phyloP scores from a whole-genome alignment of 345 rosid species.

The Eucalyptus viminalis region DNA sequence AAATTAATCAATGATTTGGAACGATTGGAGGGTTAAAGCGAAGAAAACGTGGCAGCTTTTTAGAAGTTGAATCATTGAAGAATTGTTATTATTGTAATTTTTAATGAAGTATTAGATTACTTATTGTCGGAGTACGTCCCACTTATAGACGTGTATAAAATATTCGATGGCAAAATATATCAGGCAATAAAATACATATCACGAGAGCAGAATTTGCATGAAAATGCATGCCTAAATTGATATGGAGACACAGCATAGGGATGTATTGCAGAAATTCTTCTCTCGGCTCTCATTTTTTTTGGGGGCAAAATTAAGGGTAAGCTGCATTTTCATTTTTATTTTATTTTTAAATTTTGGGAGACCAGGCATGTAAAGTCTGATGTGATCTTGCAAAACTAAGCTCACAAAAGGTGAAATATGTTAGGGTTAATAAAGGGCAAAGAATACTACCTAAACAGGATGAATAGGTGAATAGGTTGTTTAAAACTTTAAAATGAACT shows the following conservation, averaged over 20 bases:
- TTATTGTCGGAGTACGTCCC: neutral
- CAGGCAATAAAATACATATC: neutral
- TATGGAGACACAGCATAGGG: neutral
- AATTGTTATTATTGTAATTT: neutral
- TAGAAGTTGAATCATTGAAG: neutral
- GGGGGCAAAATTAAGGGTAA: neutral
- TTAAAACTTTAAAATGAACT: neutral
- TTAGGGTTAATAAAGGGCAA: too few relatives aligned
- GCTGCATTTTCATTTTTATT: neutral
- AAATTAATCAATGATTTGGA: neutral
- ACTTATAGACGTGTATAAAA: neutral
- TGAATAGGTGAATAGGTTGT: too few relatives aligned
- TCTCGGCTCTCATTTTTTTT: neutral
- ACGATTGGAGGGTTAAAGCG: neutral
- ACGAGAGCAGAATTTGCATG: neutral
- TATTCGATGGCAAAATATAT: neutral
- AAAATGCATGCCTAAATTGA: neutral
- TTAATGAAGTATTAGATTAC: neutral
- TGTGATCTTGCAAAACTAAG: neutral
- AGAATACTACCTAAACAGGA: too few relatives aligned
- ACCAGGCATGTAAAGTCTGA: neutral
- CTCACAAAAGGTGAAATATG: neutral
- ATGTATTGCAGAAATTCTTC: neutral
- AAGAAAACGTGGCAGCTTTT: neutral
- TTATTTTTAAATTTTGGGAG: neutral